Percentiles rank a stretch among this genome's conserved stretches.
Conservation (phyloP, 176 grass and related monocot genomes). For the Phoenix dactylifera region DNA sequence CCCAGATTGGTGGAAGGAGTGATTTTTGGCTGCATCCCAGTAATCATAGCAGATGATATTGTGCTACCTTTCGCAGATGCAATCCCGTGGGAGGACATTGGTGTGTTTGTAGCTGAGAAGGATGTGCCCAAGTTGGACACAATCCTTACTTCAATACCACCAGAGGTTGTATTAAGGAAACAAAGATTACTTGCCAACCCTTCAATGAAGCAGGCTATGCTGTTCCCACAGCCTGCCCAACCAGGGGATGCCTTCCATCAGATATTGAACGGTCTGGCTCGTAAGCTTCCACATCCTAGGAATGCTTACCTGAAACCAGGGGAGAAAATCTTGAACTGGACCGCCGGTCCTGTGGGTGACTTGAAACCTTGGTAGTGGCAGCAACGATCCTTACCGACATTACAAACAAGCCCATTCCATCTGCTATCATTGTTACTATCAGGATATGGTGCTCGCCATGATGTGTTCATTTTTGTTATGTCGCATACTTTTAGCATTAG, state of each 20-base stretch:
- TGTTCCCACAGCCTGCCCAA: slow-evolving; percentile 72
- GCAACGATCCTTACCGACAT: not conserved
- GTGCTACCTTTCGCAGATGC: slow-evolving; percentile 79
- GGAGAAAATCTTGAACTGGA: slow-evolving; percentile 76
- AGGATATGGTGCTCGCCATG: no score
- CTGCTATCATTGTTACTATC: no score
- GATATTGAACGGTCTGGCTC: slow-evolving; percentile 70
- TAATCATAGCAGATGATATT: slow-evolving; percentile 88
- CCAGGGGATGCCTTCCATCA: slow-evolving; percentile 89
- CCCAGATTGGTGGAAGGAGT: slow-evolving; percentile 82
- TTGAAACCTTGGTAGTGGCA: slow-evolving; percentile 41
- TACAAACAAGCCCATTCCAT: no score
- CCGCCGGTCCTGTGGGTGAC: slow-evolving; percentile 55
- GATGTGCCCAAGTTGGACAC: slow-evolving; percentile 74
- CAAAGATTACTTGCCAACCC: slow-evolving; percentile 83
- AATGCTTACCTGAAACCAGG: slow-evolving; percentile 60
- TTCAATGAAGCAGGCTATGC: slow-evolving; percentile 86
- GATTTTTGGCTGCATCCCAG: slow-evolving; percentile 87
- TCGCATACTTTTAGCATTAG: no score
- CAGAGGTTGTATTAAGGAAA: slow-evolving; percentile 82
- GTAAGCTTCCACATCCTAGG: slow-evolving; percentile 68
- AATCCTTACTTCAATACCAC: slow-evolving; percentile 78
- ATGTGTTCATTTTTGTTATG: no score
- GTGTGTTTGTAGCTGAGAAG: slow-evolving; percentile 71
- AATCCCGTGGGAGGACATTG: slow-evolving; percentile 89